Conservation (phyloP, 805 yeast genomes). For the Yamadazyma insecticola region DNA sequence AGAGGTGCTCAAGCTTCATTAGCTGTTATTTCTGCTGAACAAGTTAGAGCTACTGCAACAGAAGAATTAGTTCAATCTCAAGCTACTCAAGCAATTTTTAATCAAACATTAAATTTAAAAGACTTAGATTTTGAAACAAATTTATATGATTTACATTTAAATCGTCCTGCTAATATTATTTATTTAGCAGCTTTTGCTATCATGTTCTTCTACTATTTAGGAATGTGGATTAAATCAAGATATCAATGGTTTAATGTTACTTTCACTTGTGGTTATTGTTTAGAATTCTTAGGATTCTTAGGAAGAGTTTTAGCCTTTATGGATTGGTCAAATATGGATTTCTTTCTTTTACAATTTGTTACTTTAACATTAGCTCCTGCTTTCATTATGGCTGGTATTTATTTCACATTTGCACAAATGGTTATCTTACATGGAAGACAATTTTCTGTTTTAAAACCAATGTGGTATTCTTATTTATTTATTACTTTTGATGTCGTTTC, state of each 20-base stretch:
- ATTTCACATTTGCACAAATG: constrained; percentile 32
- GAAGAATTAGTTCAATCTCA: constrained; percentile 15
- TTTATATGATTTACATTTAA: constrained; percentile 28
- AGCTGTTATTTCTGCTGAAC: constrained; percentile 24
- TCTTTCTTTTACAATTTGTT: constrained; percentile 26
- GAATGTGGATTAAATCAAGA: constrained; percentile 24
- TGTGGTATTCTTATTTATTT: constrained; percentile 38
- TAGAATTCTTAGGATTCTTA: constrained; percentile 31
- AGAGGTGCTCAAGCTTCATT: constrained; percentile 34
- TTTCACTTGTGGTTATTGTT: constrained; percentile 25
- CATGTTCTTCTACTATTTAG: constrained; percentile 16
- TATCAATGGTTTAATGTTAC: constrained; percentile 34
- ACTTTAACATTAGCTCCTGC: constrained; percentile 35
- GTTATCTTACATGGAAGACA: constrained; percentile 31
- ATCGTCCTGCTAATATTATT: constrained; percentile 25
- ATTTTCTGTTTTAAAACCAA: constrained; percentile 32
- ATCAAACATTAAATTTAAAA: constrained; percentile 24
- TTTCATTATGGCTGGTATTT: constrained; percentile 37
- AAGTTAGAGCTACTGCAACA: constrained; percentile 35
- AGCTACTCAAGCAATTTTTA: constrained; percentile 28
- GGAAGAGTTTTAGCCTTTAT: constrained; percentile 28
- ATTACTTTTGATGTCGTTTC: constrained; percentile 30
- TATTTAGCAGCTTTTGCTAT: constrained; percentile 21
- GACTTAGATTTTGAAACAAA: constrained; percentile 21
- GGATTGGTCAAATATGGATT: constrained; percentile 16